Evolutionary conservation across 805 yeast genomes (phyloP).

Genomic region (Sugiyamaella lignohabitans): DNA sequence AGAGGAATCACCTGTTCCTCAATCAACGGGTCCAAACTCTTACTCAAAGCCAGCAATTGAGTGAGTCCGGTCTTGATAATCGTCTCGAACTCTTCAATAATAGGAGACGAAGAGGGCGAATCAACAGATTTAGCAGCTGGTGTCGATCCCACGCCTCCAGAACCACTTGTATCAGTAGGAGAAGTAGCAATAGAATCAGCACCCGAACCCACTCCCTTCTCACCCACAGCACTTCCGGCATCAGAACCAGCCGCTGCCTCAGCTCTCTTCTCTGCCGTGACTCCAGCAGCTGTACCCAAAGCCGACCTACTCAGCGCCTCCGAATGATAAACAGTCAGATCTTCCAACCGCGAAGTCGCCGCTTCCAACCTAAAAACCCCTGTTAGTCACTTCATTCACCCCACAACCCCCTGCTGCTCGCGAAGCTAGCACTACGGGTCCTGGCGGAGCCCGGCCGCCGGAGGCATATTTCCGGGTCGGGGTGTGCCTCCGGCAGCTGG

Average conservation of each 20-base stretch:
- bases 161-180: slow-evolving; percentile 18
- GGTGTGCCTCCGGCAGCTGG: too few relatives aligned
- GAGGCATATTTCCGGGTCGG: too few relatives aligned
- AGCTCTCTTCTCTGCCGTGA: slow-evolving; percentile 9
- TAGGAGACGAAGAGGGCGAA: slow-evolving; percentile 12
- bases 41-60: slow-evolving; percentile 54
- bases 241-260: slow-evolving; percentile 12
- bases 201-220: slow-evolving; percentile 20
- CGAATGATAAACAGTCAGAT: slow-evolving; percentile 74
- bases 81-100: slow-evolving; percentile 41
- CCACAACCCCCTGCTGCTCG: background rate
- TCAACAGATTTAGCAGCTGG: slow-evolving; percentile 19
- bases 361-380: slow-evolving; percentile 90
- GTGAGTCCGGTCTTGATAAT: slow-evolving; percentile 47
- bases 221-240: slow-evolving; percentile 18
- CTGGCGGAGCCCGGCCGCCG: too few relatives aligned
- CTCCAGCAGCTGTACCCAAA: slow-evolving; percentile 8
- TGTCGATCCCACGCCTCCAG: background rate
- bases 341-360: slow-evolving; percentile 89
- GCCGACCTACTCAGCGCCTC: slow-evolving; percentile 35
- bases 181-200: slow-evolving; percentile 18
- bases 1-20: slow-evolving; percentile 38
- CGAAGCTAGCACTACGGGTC: too few relatives aligned
- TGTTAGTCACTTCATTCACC: slow-evolving; percentile 5
- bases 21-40: slow-evolving; percentile 49